Base-by-base conservation (phyloP, 441 rosid species). In the Populus hybrid region DNA sequence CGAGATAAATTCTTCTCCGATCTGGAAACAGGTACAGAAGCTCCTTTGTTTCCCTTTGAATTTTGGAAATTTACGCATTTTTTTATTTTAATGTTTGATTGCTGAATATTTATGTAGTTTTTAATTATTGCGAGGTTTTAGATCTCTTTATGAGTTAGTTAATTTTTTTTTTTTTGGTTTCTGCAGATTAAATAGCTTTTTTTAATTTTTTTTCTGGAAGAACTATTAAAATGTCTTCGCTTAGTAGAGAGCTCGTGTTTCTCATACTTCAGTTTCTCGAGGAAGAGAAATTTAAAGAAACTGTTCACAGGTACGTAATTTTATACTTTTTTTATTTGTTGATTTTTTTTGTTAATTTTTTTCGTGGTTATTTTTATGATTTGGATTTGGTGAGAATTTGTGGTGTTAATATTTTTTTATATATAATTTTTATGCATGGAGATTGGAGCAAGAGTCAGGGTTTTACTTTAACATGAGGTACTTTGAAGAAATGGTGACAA, bases 371-470 rank as follows among this genome's bases (percentile, higher is more conserved):
- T 21, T 69, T 34, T 77, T 78, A 35, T 21, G 28, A 46, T 77
- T 72, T 54, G 4, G 46, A 66, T 40, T 4, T 24, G 10, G 32
- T 76, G 54, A 16, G 23, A 59, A 54, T 59, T 69, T 73, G 21
- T 24, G 70, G n/a, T 21, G 54, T 54, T 64, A 42, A 46, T 61
- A 11, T 36, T 26, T 32, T 26, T 76, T 54, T 54, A 30, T 50
- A 71, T 65, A 16, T 11, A 30, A 3, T 66, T 82, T 76, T 42
- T 73, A 32, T 35, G 6, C 73, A 69, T 72, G 74, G 72, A 93
- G 97, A 74, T 75, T 93, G 89, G 97, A 93, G 88, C 93, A 91
- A 83, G 97, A 93, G 83, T 93, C 97, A 0, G 94, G 92, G 38
- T 91, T 90, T 83, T 91, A 80, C 88, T 93, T 91, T 85, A 93